A percentile compares a stretch with the other conserved stretches of the same genome.
These are phyloP conservation scores for Komagataella pastoris DNA, from an alignment of 805 yeast genomes.

Conservation along the genomic window DNA sequence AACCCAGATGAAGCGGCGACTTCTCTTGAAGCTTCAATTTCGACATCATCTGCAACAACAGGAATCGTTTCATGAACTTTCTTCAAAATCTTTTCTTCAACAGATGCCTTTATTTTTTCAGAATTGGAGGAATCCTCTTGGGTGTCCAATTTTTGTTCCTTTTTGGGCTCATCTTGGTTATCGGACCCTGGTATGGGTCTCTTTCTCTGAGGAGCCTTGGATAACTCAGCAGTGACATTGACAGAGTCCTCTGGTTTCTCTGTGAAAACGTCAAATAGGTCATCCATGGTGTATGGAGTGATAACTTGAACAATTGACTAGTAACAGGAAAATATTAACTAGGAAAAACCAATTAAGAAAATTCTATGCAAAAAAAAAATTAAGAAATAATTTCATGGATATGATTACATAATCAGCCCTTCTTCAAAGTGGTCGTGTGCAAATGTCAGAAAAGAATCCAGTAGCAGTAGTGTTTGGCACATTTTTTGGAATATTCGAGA, in stretches of 20 bases:
- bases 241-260: conserved; percentile 22
- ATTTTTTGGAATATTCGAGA: background rate
- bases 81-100: conserved; percentile 23
- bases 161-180: conserved; percentile 14
- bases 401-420: background rate
- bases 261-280: conserved; percentile 48
- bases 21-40: conserved; percentile 81
- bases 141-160: conserved; percentile 16
- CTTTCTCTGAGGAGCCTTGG: conserved; percentile 5
- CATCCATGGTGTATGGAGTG: conserved; percentile 19
- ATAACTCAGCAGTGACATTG: conserved; percentile 2
- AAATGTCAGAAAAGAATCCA: background rate
- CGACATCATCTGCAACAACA: conserved; percentile 75
- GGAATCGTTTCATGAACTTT: conserved; percentile 24
- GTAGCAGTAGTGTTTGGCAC: background rate
- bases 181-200: conserved; percentile 5
- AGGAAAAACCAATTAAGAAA: background rate
- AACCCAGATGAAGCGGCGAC: conserved; percentile 75
- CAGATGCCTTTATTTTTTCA: conserved; percentile 4
- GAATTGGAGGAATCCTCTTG: conserved; percentile 15
- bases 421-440: background rate
- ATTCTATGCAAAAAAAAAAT: background rate
- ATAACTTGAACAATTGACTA: background rate
- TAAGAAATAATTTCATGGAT: background rate
- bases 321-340: background rate